Evolutionary conservation across 345 rosid species (phyloP).

Genomic region (Clarkia xantiana): DNA sequence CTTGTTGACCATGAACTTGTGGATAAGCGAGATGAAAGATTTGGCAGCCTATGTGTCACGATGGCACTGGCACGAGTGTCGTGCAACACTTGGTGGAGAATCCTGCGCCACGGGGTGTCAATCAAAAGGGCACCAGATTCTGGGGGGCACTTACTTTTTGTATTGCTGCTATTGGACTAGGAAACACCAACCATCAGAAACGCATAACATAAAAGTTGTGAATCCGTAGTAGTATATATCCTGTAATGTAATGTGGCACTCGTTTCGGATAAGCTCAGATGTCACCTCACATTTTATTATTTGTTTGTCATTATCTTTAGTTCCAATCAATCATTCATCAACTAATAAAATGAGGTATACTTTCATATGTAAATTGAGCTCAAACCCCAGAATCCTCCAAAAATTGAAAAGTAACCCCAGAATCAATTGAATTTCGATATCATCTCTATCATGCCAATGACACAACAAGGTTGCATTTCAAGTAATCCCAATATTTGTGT

Average conservation of each 20-base stretch:
- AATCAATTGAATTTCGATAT: too few species aligned
- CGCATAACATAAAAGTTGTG: not conserved
- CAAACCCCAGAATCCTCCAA: too few species aligned
- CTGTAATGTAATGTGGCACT: not conserved
- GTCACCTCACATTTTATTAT: conserved; percentile 11
- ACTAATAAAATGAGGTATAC: not conserved
- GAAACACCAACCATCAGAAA: conserved; percentile 15
- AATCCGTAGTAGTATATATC: too few species aligned
- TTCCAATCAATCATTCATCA: too few species aligned
- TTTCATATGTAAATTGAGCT: too few species aligned
- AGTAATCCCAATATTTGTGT: too few species aligned
- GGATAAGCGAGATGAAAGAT: not conserved
- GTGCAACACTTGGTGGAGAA: conserved; percentile 6
- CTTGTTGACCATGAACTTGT: conserved; percentile 14
- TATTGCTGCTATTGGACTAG: conserved; percentile 16
- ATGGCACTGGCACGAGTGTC: conserved; percentile 10
- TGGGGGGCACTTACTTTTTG: not conserved
- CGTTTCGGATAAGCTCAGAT: conserved; percentile 21
- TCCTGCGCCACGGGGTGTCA: conserved; percentile 9
- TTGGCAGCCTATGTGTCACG: conserved; percentile 22
- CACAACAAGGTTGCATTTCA: too few species aligned
- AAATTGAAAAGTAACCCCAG: too few species aligned
- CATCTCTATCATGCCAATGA: too few species aligned
- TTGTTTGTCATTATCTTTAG: too few species aligned
- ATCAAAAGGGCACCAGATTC: not conserved